Conservation (phyloP, 441 rosid species). For the Lepidium campestre region DNA sequence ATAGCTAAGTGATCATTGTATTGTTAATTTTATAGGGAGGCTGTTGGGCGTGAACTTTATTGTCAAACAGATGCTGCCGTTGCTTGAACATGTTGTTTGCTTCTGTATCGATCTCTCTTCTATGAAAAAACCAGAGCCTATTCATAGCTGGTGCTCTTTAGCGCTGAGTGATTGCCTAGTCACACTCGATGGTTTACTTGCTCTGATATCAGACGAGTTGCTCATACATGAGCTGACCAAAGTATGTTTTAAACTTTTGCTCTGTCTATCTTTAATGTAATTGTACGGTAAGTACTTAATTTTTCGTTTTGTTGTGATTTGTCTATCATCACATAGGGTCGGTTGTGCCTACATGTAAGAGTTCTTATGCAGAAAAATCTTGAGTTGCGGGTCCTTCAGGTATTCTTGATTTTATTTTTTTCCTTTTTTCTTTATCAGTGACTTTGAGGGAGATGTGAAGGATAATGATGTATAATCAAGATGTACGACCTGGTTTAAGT, state of each 20-base stretch:
- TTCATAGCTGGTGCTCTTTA: conserved; percentile 81
- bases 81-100: conserved; percentile 70
- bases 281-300: conserved; percentile 9
- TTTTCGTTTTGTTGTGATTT: conserved; percentile 6
- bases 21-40: conserved; percentile 57
- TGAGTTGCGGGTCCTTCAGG: conserved; percentile 79
- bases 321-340: conserved; percentile 49
- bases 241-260: conserved; percentile 38
- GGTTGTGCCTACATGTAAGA: conserved; percentile 58
- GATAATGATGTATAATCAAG: conserved; percentile 6
- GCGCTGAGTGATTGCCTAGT: conserved; percentile 74
- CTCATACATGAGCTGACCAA: conserved; percentile 73
- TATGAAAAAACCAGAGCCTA: conserved; percentile 77
- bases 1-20: conserved; percentile 23
- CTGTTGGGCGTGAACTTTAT: conserved; percentile 72
- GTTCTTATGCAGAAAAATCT: conserved; percentile 66
- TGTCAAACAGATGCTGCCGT: conserved; percentile 79
- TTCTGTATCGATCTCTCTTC: conserved; percentile 55
- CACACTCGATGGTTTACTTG: conserved; percentile 72
- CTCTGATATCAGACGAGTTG: conserved; percentile 61
- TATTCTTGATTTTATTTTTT: conserved; percentile 27
- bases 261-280: conserved; percentile 2
- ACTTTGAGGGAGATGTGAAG: neutral
- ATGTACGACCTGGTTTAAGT: conserved; percentile 10
- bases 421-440: neutral